Evolutionary conservation across 2,329 filamentous ascomycete genomes (phyloP), one percentile per base, ranked within the genome.

Genomic region (Fonsecaea nubica): DNA sequence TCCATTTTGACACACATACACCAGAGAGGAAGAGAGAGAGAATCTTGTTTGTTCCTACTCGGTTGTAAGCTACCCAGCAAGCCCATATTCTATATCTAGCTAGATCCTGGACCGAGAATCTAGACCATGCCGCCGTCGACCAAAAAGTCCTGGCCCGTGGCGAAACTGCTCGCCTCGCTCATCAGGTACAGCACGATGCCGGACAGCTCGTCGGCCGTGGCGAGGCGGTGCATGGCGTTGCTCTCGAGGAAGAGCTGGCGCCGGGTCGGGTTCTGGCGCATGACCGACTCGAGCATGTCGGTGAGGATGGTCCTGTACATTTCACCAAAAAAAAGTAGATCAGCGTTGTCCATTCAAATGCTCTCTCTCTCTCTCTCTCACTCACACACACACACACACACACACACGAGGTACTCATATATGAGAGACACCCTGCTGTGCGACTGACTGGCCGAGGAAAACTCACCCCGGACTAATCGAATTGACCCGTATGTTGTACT

Each of bases 401-500:
- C 25, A 25, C 25, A 3, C 25, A 2, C 21, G 25, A 2, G 25
- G 25, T 25, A 25, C 25, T 25, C 25, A 25, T 25, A 25, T 33
- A 9, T 12, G n/a, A 38, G 35, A 33, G 25, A 40, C n/a, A 7
- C 25, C 25, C 25, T 25, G 25, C 25, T 25, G 25, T 25, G 25
- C 2, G 25, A 25, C 25, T 25, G 25, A 25, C 25, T 25, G 25
- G 2, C 2, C 2, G 25, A 25, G 25, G 25, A 3, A 25, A n/a
- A 59, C 59, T 52, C 58, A 69, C 56, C 75, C 75, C 3, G 75
- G 75, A 63, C 66, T 71, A 1, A 76, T 57, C 9, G 66, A 69
- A 63, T 76, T 76, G 60, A 76, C 74, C 10, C 74, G 71, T 53
- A 76, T 76, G 1, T 70, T 68, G 56, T 73, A 68, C 32, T 71